A percentile compares a stretch with the other conserved stretches of the same genome.
phyloP scores from a whole-genome alignment of 2,329 filamentous ascomycete genomes.

The Penicillium sp. region DNA sequence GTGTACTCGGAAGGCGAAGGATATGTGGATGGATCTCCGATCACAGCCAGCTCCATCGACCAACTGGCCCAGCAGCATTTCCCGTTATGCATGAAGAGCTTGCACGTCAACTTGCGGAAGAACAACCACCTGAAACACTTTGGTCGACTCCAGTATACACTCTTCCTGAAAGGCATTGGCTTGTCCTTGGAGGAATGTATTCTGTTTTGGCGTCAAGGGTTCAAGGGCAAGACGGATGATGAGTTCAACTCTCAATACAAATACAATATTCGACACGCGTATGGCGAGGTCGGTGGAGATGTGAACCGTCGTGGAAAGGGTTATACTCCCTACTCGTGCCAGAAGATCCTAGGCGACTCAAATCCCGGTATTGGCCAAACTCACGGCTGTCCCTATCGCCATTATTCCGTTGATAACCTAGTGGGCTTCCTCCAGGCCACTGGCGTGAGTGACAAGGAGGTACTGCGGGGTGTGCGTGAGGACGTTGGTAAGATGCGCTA shows the following conservation, averaged over 20 bases:
- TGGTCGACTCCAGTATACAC: conserved; percentile 87
- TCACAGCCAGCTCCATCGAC: conserved; percentile 77
- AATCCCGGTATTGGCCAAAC: conserved; percentile 81
- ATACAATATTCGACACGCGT: conserved; percentile 93
- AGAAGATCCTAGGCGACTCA: conserved; percentile 89
- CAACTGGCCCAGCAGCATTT: conserved; percentile 73
- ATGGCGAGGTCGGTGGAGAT: conserved; percentile 94
- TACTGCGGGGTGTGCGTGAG: conserved; percentile 78
- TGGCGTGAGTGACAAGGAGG: conserved; percentile 73
- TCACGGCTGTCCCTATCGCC: conserved; percentile 95
- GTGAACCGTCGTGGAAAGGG: conserved; percentile 80
- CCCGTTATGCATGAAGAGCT: conserved; percentile 88
- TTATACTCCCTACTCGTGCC: conserved; percentile 89
- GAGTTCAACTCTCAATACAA: conserved; percentile 96
- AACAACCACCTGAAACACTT: conserved; percentile 92
- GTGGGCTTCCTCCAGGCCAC: conserved; percentile 70
- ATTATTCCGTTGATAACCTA: conserved; percentile 87
- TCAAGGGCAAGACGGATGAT: conserved; percentile 86
- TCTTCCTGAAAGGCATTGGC: conserved; percentile 96
- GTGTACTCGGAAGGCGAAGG: conserved; percentile 68
- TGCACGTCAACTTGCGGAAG: conserved; percentile 80
- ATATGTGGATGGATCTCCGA: conserved; percentile 66
- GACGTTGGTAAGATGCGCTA: conserved; percentile 86
- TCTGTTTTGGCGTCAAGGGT: conserved; percentile 83
- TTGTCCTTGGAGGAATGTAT: conserved; percentile 88